These are phyloP conservation scores for Whalleya microplaca DNA, from an alignment of 2,329 filamentous ascomycete genomes.

Conservation along the genomic window DNA sequence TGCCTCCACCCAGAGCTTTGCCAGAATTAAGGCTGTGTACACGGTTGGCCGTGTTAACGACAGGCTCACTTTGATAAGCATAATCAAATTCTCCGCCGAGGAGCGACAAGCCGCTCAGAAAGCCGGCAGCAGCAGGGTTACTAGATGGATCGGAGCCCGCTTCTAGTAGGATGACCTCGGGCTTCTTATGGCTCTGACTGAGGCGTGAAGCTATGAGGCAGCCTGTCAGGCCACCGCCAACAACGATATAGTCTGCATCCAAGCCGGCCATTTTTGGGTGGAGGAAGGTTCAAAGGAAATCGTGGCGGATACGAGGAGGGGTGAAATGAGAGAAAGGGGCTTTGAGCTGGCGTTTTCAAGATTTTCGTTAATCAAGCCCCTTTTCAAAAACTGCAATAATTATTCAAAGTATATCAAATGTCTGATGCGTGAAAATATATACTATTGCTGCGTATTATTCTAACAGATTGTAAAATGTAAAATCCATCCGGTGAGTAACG, in stretches of 20 bases:
- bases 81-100: slow-evolving; percentile 30
- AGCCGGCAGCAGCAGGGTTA: slow-evolving; percentile 23
- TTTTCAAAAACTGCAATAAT: too few relatives aligned
- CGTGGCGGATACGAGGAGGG: background rate
- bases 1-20: slow-evolving; percentile 33
- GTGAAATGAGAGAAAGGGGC: background rate
- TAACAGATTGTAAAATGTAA: too few relatives aligned
- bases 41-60: slow-evolving; percentile 19
- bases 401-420: too few relatives aligned
- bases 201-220: slow-evolving; percentile 32
- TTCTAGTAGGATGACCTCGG: slow-evolving; percentile 29
- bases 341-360: too few relatives aligned
- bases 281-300: background rate
- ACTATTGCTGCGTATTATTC: too few relatives aligned
- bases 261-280: slow-evolving; percentile 18
- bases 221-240: slow-evolving; percentile 33
- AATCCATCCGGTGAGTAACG: too few relatives aligned
- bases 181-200: slow-evolving; percentile 21
- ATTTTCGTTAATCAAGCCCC: too few relatives aligned
- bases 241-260: slow-evolving; percentile 31
- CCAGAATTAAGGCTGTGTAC: slow-evolving; percentile 25
- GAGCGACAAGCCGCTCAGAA: slow-evolving; percentile 29
- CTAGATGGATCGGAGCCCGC: slow-evolving; percentile 28
- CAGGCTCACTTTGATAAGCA: slow-evolving; percentile 27
- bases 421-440: too few relatives aligned